Conservation (phyloP, 345 rosid species). For the Eucalyptus virginea region DNA sequence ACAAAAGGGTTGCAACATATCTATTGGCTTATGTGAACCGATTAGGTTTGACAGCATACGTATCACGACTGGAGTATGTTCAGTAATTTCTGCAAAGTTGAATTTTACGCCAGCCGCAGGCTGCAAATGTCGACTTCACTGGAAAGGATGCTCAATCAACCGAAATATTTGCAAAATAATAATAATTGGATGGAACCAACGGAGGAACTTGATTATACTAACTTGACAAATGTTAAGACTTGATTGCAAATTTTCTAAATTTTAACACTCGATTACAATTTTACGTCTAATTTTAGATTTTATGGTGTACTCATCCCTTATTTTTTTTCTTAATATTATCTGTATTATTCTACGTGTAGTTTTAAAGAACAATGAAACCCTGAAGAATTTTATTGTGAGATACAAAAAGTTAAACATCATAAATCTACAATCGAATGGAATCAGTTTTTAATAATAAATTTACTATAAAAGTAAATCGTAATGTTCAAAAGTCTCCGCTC, state of each 20-base stretch:
- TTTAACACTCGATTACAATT: neutral
- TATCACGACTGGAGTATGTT: neutral
- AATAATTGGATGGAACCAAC: fast-evolving
- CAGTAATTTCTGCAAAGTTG: neutral
- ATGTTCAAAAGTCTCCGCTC: neutral
- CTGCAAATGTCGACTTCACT: neutral
- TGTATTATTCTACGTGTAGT: neutral
- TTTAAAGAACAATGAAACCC: neutral
- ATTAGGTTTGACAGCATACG: neutral
- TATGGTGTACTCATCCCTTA: neutral
- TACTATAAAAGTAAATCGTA: fast-evolving
- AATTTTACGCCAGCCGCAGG: neutral
- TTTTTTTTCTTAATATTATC: neutral
- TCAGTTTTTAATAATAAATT: neutral
- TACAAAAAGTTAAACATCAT: neutral
- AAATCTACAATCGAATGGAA: neutral
- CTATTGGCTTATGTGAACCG: neutral
- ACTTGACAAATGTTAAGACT: neutral
- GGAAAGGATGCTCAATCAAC: neutral
- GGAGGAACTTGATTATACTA: too few relatives aligned
- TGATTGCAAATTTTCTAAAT: neutral
- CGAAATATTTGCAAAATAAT: neutral
- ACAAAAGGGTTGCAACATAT: neutral
- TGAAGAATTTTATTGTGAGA: neutral
- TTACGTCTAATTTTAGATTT: neutral